Evolutionary conservation across 2,329 filamentous ascomycete species (phyloP).

Genomic region (Cladosporium velox): DNA sequence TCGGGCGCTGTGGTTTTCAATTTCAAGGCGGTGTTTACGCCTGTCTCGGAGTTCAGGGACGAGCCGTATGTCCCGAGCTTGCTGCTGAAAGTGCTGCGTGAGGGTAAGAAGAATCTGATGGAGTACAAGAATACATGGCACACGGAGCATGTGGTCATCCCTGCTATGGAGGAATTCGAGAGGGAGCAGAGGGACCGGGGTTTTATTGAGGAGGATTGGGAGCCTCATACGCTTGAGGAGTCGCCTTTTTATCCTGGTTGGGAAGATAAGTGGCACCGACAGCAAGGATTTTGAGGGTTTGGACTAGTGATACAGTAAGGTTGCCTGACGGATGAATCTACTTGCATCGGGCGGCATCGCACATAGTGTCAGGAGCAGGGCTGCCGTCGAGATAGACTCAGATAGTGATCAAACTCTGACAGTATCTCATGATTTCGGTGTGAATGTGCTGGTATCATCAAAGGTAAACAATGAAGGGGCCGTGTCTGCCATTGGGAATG

Average conservation of each 20-base stretch:
- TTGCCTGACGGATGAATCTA: neutral
- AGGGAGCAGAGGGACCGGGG: slow-evolving; percentile 67
- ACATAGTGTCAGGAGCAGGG: neutral
- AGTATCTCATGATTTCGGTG: neutral
- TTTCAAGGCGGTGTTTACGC: slow-evolving; percentile 84
- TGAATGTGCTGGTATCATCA: neutral
- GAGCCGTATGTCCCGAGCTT: slow-evolving; percentile 74
- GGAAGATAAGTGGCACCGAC: slow-evolving; percentile 70
- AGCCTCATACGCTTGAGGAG: slow-evolving; percentile 69
- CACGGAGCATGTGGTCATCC: slow-evolving; percentile 70
- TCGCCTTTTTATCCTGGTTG: slow-evolving; percentile 76
- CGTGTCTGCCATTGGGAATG: neutral
- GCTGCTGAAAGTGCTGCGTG: slow-evolving; percentile 66
- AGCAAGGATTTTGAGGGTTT: slow-evolving; percentile 58
- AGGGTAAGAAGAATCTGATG: slow-evolving; percentile 71
- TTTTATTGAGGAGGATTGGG: slow-evolving; percentile 63
- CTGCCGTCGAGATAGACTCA: neutral
- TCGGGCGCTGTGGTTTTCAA: slow-evolving; percentile 79
- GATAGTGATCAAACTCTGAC: neutral
- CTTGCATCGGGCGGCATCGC: neutral
- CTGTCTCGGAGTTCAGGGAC: slow-evolving; percentile 65
- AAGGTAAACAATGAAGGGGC: neutral
- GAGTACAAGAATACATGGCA: slow-evolving; percentile 83
- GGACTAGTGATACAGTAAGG: neutral
- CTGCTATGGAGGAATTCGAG: slow-evolving; percentile 64